Evolutionary conservation across 140 eudicot genomes (phyloP), one percentile per base, ranked within the genome.

Genomic region (Oenanthe javanica): DNA sequence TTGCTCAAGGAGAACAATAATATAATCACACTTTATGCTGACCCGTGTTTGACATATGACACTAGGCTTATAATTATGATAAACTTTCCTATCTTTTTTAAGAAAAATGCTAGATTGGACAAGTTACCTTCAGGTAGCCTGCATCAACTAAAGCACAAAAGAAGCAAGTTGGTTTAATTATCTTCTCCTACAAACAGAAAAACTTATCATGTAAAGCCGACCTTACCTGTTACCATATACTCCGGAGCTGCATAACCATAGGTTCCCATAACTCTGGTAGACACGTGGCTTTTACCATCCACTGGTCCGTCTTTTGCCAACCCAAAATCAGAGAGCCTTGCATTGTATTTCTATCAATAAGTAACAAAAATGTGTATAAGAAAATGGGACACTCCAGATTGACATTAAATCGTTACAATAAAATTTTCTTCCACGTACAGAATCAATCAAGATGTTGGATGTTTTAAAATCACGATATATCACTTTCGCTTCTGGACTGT

Each of bases 241-340:
- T 93, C 96, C 0, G 97, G 97, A 78, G 96, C 97, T 45, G 97
- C 94, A 77, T 93, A 93, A 70, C 97, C 97, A 79, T 87, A 90
- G 16, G 97, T 93, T 11, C 97, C 97, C 97, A 93, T 90, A 25
- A 93, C 90, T 84, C 97, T 85, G 47, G 97, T 93, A 61, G 97
- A 93, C 21, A 93, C 97, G 54, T 93, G 92, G 81, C 97, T 93
- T 85, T 85, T 89, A 31, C 96, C 97, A 75, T 91, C 97, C 48
- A 83, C 19, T n/a, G 96, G 97, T 16, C 96, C 94, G 25, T 91
- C 97, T 80, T 93, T 91, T 40, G 97, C 96, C 90, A 93, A 80
- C 77, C 97, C 96, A 51, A 93, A 93, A 89, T 93, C 96, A 31
- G 97, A 93, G 19, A 93, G 93, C 89, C 91, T 93, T 52, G 97